Conservation (phyloP, 2,329 filamentous ascomycete genomes). For the Fusarium brachygibbosum region DNA sequence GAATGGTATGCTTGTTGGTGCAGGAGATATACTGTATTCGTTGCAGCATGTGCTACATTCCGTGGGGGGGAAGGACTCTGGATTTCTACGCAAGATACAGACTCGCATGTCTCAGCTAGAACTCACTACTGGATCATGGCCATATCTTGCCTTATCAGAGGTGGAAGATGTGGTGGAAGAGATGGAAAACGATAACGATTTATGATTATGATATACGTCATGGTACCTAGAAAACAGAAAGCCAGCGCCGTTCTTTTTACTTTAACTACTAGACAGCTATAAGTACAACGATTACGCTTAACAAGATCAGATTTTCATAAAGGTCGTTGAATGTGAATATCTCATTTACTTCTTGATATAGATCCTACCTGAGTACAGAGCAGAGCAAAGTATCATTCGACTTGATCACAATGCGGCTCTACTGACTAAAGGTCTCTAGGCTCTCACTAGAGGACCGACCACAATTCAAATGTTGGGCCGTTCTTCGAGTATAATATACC, state of each 20-base stretch:
- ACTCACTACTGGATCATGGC: conserved; percentile 33
- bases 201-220: neutral
- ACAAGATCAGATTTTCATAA: neutral
- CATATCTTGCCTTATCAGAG: conserved; percentile 20
- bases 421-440: too few relatives aligned
- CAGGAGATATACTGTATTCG: conserved; percentile 42
- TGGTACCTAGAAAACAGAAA: neutral
- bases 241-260: too few relatives aligned
- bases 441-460: too few relatives aligned
- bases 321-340: neutral
- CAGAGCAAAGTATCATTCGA: too few relatives aligned
- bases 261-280: rapidly evolving
- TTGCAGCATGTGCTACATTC: conserved; percentile 41
- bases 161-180: conserved; percentile 1
- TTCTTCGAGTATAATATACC: too few relatives aligned
- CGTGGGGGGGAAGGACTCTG: conserved; percentile 43
- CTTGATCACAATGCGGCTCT: too few relatives aligned
- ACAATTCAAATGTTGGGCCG: too few relatives aligned
- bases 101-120: conserved; percentile 39
- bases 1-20: conserved; percentile 43
- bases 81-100: conserved; percentile 37
- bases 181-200: neutral
- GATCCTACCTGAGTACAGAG: too few relatives aligned
- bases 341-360: too few relatives aligned
- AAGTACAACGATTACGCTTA: neutral